Evolutionary conservation across 228 moss, liverwort and hornwort genomes (phyloP).

Genomic region (Sphagnum magellanicum): DNA sequence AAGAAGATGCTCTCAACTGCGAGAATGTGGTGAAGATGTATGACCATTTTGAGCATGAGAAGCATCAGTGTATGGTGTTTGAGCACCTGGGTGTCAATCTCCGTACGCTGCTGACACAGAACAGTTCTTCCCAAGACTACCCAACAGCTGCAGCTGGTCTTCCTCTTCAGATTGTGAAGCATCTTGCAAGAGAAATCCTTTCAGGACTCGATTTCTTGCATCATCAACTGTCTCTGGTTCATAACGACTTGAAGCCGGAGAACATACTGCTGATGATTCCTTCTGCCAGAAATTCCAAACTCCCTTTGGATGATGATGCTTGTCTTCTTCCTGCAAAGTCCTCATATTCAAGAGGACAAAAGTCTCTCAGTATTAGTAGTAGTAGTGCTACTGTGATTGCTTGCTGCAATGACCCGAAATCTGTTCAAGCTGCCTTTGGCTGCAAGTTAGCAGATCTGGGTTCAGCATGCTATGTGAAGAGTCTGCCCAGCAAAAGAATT

Average conservation of each 20-base stretch:
- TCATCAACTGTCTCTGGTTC: constrained; percentile 59
- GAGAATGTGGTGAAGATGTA: constrained; percentile 59
- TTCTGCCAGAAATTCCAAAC: too few relatives aligned
- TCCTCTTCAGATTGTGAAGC: constrained; percentile 41
- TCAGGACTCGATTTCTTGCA: constrained; percentile 63
- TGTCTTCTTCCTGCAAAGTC: too few relatives aligned
- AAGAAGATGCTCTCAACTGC: constrained; percentile 30
- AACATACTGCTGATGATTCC: constrained; percentile 45
- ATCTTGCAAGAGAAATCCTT: constrained; percentile 49
- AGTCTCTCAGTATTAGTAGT: too few relatives aligned
- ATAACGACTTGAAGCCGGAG: constrained; percentile 70
- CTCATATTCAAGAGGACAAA: too few relatives aligned
- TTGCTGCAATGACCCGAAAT: too few relatives aligned
- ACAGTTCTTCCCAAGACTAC: too few relatives aligned
- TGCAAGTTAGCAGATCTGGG: too few relatives aligned
- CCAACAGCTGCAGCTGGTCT: constrained; percentile 60
- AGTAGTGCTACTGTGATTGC: too few relatives aligned
- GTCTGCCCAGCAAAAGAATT: constrained; percentile 37
- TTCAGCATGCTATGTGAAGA: constrained; percentile 56
- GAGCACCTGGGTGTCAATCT: constrained; percentile 86
- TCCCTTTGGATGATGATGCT: too few relatives aligned
- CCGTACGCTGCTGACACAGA: constrained; percentile 51
- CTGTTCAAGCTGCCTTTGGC: too few relatives aligned
- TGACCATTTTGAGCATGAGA: constrained; percentile 67
- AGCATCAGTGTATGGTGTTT: constrained; percentile 83